Evolutionary conservation across 352 stramenopile species (phyloP).

Genomic region (Phytopythium chamaehyphon): DNA sequence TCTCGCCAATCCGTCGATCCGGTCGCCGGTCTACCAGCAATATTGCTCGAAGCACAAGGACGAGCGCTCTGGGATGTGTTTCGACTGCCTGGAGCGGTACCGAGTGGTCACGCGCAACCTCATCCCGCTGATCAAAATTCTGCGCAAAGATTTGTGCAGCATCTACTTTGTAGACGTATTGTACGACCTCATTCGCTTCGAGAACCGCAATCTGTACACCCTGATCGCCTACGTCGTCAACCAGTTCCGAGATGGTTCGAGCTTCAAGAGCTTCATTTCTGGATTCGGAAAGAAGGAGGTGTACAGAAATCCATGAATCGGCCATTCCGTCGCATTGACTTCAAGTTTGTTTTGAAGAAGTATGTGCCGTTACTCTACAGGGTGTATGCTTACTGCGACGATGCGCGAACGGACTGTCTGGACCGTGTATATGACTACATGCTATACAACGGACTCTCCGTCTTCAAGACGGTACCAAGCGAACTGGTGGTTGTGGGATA

Average conservation of each 20-base stretch:
- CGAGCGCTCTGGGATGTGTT: conserved; percentile 3
- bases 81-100: conserved; percentile 7
- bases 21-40: conserved; percentile 5
- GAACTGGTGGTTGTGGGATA: conserved; percentile 5
- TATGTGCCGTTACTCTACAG: conserved; percentile 2
- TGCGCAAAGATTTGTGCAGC: conserved; percentile 17
- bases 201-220: conserved; percentile 3
- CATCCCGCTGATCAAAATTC: conserved; percentile 13
- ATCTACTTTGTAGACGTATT: conserved; percentile 17
- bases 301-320: conserved; percentile 3
- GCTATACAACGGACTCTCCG: conserved; percentile 1
- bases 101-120: conserved; percentile 8
- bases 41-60: conserved; percentile 7
- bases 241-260: conserved; percentile 6
- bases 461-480: conserved; percentile 8
- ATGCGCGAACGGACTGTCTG: conserved; percentile 5
- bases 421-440: conserved; percentile 8
- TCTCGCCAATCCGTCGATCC: conserved; percentile 7
- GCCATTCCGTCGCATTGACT: conserved; percentile 5
- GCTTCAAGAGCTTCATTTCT: conserved; percentile 4
- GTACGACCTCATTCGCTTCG: conserved; percentile 11
- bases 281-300: conserved; percentile 7
- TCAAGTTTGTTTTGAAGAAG: conserved; percentile 9
- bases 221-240: conserved; percentile 7
- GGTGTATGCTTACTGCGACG: conserved; percentile 4